Conservation (phyloP, 2,329 filamentous ascomycete species). For the Colletotrichum tamarilloi region DNA sequence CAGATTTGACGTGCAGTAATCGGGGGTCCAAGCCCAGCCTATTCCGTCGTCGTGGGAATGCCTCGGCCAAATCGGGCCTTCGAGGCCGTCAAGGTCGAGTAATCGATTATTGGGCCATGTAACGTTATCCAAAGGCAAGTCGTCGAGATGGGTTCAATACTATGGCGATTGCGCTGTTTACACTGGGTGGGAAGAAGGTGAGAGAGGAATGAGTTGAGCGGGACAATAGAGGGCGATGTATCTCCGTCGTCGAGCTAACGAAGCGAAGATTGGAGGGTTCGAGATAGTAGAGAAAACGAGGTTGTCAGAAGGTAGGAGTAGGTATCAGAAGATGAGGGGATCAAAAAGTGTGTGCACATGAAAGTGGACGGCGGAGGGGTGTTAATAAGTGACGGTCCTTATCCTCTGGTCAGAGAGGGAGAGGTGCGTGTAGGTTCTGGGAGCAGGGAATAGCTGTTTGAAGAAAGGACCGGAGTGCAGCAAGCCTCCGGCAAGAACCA, state of each 20-base stretch:
- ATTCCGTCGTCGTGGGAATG: slow-evolving; percentile 21
- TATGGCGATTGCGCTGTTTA: not conserved
- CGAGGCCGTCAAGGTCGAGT: slow-evolving; percentile 35
- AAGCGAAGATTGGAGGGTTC: not conserved
- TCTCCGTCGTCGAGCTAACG: slow-evolving; percentile 30
- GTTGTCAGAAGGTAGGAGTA: not conserved
- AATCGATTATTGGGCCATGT: slow-evolving; percentile 34
- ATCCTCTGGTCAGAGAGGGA: slow-evolving; percentile 8
- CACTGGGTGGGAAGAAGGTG: slow-evolving; percentile 1
- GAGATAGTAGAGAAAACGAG: not conserved
- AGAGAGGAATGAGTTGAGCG: not conserved
- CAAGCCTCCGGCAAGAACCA: slow-evolving; percentile 19
- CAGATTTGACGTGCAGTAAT: slow-evolving; percentile 22
- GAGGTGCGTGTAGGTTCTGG: not conserved
- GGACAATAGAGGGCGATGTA: not conserved
- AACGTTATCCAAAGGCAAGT: slow-evolving; percentile 5
- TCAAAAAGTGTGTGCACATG: not conserved
- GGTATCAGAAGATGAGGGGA: slow-evolving; percentile 17
- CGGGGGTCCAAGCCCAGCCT: slow-evolving; percentile 19
- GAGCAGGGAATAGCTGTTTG: slow-evolving; percentile 31
- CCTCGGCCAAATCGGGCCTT: slow-evolving; percentile 30
- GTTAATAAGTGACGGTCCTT: slow-evolving; percentile 24
- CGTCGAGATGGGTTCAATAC: slow-evolving; percentile 19
- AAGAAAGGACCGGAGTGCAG: slow-evolving; percentile 22
- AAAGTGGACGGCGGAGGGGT: slow-evolving; percentile 30